Evolutionary conservation across 768 basidiomycete genomes (phyloP).

Genomic region (Serendipita sp.): DNA sequence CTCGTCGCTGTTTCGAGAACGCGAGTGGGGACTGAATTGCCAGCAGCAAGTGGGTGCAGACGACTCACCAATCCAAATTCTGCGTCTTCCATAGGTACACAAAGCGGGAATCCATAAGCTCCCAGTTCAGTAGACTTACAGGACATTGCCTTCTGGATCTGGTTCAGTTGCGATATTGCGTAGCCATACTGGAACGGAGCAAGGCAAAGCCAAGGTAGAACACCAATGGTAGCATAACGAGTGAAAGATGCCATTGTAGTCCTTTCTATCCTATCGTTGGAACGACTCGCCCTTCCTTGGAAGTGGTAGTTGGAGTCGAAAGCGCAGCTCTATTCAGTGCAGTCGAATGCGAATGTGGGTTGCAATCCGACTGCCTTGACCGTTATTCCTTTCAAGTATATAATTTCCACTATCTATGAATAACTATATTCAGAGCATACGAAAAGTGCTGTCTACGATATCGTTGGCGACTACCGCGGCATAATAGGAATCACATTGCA

Average conservation of each 20-base stretch:
- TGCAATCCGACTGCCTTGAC: too few species aligned
- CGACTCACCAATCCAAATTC: constrained; percentile 74
- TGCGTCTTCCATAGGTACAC: constrained; percentile 63
- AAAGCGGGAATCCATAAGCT: constrained; percentile 38
- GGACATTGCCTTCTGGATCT: constrained; percentile 62
- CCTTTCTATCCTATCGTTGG: neutral
- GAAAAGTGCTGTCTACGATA: too few species aligned
- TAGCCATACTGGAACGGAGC: constrained; percentile 54
- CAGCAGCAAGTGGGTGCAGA: constrained; percentile 40
- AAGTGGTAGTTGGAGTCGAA: too few species aligned
- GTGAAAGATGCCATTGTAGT: constrained; percentile 1
- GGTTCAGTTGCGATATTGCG: constrained; percentile 83
- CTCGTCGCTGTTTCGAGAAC: too few species aligned
- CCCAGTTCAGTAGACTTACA: constrained; percentile 31
- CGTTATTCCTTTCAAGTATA: too few species aligned
- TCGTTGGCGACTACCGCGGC: too few species aligned
- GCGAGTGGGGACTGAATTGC: neutral
- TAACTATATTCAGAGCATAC: too few species aligned
- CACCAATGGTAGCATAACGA: neutral
- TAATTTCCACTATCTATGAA: too few species aligned
- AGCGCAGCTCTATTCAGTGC: too few species aligned
- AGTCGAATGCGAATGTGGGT: too few species aligned
- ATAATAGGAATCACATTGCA: too few species aligned
- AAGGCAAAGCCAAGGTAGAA: constrained; percentile 6
- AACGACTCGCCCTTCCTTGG: neutral